Percentiles rank a stretch among this genome's conserved stretches.
These are phyloP conservation scores for Sporobolus alterniflorus DNA, from an alignment of 202 grass and related monocot species.

Conservation along the genomic window DNA sequence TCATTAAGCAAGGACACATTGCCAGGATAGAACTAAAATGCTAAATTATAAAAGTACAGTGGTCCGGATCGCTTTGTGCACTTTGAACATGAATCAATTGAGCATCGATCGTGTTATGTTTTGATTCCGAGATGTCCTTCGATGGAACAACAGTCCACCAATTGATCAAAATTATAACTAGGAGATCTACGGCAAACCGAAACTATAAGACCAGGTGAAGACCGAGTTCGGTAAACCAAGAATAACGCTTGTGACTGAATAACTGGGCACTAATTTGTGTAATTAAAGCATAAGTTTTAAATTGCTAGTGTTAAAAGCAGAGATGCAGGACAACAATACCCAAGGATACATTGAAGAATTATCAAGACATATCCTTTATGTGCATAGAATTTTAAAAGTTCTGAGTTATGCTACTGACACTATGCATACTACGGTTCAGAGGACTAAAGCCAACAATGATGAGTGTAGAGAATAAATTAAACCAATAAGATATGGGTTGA, in stretches of 20 bases:
- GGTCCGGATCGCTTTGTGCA: not conserved
- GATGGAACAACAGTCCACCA: not conserved
- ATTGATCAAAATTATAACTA: not conserved
- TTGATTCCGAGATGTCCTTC: not conserved
- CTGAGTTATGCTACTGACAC: not conserved
- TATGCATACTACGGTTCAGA: not conserved
- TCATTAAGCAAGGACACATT: constrained; percentile 12
- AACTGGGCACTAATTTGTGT: not conserved
- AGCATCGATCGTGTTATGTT: not conserved
- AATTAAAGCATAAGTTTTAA: not conserved
- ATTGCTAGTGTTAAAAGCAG: not conserved
- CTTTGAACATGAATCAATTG: not conserved
- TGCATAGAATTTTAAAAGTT: not conserved
- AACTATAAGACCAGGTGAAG: not conserved
- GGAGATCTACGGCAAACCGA: not conserved
- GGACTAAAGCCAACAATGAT: no score
- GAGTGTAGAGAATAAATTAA: not conserved
- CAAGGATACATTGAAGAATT: not conserved
- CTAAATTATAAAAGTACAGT: not conserved
- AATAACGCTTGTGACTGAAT: not conserved
- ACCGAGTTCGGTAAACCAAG: not conserved
- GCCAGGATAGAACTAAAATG: constrained; percentile 3
- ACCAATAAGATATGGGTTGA: not conserved
- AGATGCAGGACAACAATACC: not conserved
- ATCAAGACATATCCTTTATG: not conserved